A percentile compares a stretch with the other conserved stretches of the same genome.
Conservation (phyloP, 257 asterid genomes). For the Scutellaria barbata region DNA sequence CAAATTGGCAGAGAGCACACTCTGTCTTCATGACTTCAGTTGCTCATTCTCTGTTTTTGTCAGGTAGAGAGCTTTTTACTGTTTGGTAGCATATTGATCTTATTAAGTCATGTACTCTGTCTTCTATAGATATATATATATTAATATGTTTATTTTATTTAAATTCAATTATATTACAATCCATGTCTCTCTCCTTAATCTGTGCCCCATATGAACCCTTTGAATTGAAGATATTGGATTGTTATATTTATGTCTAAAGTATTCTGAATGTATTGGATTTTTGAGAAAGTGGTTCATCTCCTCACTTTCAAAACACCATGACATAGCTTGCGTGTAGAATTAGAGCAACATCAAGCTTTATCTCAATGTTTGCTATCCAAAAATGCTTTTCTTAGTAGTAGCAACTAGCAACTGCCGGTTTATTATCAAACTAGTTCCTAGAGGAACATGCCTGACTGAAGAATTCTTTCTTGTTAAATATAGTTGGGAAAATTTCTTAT, state of each 20-base stretch:
- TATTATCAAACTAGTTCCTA: constrained; percentile 9
- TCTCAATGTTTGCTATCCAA: constrained; percentile 17
- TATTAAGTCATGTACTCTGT: constrained; percentile 16
- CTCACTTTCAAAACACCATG: constrained; percentile 16
- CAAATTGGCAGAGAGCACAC: constrained; percentile 94
- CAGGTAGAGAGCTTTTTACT: constrained; percentile 51
- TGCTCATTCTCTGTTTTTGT: constrained; percentile 82
- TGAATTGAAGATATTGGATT: not conserved
- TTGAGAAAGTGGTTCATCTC: not conserved
- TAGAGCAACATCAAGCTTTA: constrained; percentile 9
- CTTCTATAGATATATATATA: not conserved
- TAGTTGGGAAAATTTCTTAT: not conserved
- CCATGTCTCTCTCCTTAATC: not conserved
- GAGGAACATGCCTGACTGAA: not conserved
- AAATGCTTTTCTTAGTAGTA: constrained; percentile 13
- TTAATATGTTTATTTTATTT: too few relatives aligned
- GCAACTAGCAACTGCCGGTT: not conserved
- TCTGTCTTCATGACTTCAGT: constrained; percentile 75
- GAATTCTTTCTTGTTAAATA: not conserved
- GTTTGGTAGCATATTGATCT: constrained; percentile 22
- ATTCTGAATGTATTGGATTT: not conserved
- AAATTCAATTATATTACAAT: too few relatives aligned
- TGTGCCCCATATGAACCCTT: constrained; percentile 8
- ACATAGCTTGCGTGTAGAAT: constrained; percentile 1
- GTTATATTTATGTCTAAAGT: not conserved